Percentiles rank a stretch among this genome's conserved stretches.
These are phyloP conservation scores for Geotrichum histeridarum DNA, from an alignment of 1,139 yeast species.

Conservation along the genomic window DNA sequence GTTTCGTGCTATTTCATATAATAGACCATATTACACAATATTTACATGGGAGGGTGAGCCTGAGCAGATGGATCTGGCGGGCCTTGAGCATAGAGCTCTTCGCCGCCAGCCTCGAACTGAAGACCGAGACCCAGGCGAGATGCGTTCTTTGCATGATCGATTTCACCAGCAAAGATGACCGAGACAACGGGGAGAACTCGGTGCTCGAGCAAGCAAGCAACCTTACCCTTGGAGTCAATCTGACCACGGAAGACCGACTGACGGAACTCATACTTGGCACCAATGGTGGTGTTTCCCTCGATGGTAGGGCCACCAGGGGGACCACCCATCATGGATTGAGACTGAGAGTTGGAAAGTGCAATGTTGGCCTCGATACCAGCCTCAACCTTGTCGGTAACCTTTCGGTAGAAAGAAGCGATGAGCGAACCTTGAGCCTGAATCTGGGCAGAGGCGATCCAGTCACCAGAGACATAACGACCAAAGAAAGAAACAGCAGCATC, in stretches of 20 bases:
- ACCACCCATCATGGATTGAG: slow-evolving; percentile 57
- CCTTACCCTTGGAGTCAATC: slow-evolving; percentile 85
- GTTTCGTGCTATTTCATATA: not conserved
- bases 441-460: slow-evolving; percentile 95
- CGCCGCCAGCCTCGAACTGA: slow-evolving; percentile 94
- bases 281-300: slow-evolving; percentile 89
- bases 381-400: slow-evolving; percentile 85
- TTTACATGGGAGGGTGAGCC: slow-evolving; percentile 35
- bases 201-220: slow-evolving; percentile 81
- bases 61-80: slow-evolving; percentile 28
- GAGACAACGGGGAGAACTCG: slow-evolving; percentile 89
- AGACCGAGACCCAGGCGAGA: slow-evolving; percentile 89
- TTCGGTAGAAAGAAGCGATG: slow-evolving; percentile 90
- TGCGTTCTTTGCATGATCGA: slow-evolving; percentile 82
- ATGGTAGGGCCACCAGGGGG: slow-evolving; percentile 69
- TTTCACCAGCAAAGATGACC: slow-evolving; percentile 85
- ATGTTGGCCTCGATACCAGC: slow-evolving; percentile 94
- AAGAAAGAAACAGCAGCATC: slow-evolving; percentile 89
- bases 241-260: slow-evolving; percentile 95
- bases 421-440: slow-evolving; percentile 89
- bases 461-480: slow-evolving; percentile 79
- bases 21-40: slow-evolving; percentile 1
- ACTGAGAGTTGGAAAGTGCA: slow-evolving; percentile 63
- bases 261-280: slow-evolving; percentile 97
- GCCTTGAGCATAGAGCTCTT: slow-evolving; percentile 53